Conservation (phyloP, 1,284 basidiomycete species). For the Naganishia sp. region DNA sequence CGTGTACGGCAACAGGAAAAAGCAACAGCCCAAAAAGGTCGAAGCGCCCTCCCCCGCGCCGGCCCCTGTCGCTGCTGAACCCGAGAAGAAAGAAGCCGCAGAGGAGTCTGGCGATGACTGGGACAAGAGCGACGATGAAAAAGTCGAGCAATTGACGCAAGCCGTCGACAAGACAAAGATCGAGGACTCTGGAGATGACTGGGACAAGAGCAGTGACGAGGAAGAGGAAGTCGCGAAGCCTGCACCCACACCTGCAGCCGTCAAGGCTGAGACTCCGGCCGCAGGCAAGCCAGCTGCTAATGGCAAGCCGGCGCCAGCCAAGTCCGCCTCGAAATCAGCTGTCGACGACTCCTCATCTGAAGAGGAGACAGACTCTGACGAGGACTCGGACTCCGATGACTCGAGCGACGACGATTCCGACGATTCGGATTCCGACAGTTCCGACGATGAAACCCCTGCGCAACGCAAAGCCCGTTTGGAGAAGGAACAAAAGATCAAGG, state of each 20-base stretch:
- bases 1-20: conserved; percentile 81
- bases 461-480: conserved; percentile 59
- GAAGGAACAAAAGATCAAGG: conserved; percentile 75
- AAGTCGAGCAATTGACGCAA: conserved; percentile 42
- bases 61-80: conserved; percentile 41
- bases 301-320: conserved; percentile 29
- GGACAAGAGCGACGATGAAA: conserved; percentile 49
- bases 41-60: conserved; percentile 43
- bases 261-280: conserved; percentile 37
- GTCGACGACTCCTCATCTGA: conserved; percentile 38
- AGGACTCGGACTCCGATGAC: conserved; percentile 53
- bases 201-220: conserved; percentile 82
- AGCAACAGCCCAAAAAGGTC: conserved; percentile 59
- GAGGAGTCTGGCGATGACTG: conserved; percentile 54
- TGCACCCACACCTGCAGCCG: conserved; percentile 38
- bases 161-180: conserved; percentile 48
- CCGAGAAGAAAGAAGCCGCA: conserved; percentile 37
- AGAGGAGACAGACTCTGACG: conserved; percentile 53
- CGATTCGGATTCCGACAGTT: conserved; percentile 57
- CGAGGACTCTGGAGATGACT: conserved; percentile 61
- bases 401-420: conserved; percentile 51
- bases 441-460: conserved; percentile 63
- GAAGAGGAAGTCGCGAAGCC: conserved; percentile 54
- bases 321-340: conserved; percentile 23
- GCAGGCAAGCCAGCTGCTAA: conserved; percentile 24